These are phyloP conservation scores for Lipomyces spencermartinsiae DNA, from an alignment of 805 yeast genomes.

Conservation along the genomic window DNA sequence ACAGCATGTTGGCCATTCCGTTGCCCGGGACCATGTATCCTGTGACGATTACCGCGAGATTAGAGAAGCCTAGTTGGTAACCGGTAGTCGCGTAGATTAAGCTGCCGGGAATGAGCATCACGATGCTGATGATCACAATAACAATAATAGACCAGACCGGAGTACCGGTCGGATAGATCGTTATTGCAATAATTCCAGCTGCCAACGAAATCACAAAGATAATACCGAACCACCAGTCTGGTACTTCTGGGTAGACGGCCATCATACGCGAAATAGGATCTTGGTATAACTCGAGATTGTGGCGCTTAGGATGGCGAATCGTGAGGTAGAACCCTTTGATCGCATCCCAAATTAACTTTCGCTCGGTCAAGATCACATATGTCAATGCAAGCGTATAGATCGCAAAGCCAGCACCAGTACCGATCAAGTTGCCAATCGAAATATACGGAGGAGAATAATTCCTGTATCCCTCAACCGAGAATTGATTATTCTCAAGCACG, in stretches of 20 bases:
- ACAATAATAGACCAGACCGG: constrained; percentile 70
- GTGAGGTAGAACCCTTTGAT: constrained; percentile 38
- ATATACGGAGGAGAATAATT: constrained; percentile 66
- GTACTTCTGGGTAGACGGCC: constrained; percentile 67
- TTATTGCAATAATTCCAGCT: constrained; percentile 45
- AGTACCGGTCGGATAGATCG: constrained; percentile 49
- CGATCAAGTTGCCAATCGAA: constrained; percentile 58
- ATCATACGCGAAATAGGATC: constrained; percentile 46
- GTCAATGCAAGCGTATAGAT: constrained; percentile 59
- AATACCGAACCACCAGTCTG: constrained; percentile 46
- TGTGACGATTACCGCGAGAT: constrained; percentile 53
- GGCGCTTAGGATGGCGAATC: constrained; percentile 38
- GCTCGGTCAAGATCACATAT: constrained; percentile 54
- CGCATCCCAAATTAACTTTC: constrained; percentile 46
- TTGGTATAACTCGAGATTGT: constrained; percentile 47
- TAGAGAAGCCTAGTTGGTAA: constrained; percentile 52
- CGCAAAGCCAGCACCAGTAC: constrained; percentile 60
- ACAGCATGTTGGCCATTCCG: constrained; percentile 60
- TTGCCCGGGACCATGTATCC: constrained; percentile 62
- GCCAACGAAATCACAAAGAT: constrained; percentile 53
- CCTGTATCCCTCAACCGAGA: constrained; percentile 56
- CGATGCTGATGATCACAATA: constrained; percentile 59
- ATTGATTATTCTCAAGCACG: constrained; percentile 54
- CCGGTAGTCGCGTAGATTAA: constrained; percentile 69
- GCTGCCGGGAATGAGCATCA: constrained; percentile 66